Evolutionary conservation across 495 filamentous ascomycete species (phyloP).

Genomic region (Penicillium bialowiezense): DNA sequence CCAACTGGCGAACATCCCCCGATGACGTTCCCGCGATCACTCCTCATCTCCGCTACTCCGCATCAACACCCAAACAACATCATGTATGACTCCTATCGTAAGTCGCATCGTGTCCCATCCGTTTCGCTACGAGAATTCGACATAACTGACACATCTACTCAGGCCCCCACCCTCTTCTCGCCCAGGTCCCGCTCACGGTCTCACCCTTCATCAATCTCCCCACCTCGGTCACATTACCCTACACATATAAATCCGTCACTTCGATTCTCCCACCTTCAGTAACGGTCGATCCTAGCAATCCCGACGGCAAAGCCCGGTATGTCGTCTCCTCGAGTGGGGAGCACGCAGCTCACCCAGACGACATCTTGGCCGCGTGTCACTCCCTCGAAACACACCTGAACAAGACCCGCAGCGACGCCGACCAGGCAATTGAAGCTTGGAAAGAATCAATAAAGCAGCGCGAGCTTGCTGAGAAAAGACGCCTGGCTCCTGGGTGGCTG

Average conservation of each 20-base stretch:
- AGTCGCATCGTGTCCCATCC: slow-evolving; percentile 7
- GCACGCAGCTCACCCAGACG: slow-evolving; percentile 75
- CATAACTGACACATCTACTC: slow-evolving; percentile 15
- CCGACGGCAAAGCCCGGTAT: slow-evolving; percentile 56
- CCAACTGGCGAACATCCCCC: not conserved
- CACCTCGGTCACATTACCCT: slow-evolving; percentile 85
- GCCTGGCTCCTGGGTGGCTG: slow-evolving; percentile 90
- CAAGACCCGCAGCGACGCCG: slow-evolving; percentile 59
- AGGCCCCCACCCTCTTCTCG: slow-evolving; percentile 85
- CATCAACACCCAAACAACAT: not conserved
- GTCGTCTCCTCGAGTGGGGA: slow-evolving; percentile 68
- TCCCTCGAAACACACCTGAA: slow-evolving; percentile 73
- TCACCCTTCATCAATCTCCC: slow-evolving; percentile 94
- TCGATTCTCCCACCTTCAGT: slow-evolving; percentile 79
- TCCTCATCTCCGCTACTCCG: slow-evolving; percentile 7
- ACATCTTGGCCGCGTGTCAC: slow-evolving; percentile 76
- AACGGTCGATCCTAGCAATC: slow-evolving; percentile 49
- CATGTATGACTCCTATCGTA: slow-evolving; percentile 49
- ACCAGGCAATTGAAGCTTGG: slow-evolving; percentile 63
- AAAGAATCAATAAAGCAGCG: slow-evolving; percentile 67
- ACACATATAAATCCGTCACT: slow-evolving; percentile 88
- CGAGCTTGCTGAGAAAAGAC: slow-evolving; percentile 87
- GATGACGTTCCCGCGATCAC: not conserved
- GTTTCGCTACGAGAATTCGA: not conserved
- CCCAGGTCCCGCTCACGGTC: slow-evolving; percentile 88